Percentiles rank a stretch among this genome's conserved stretches.
Evolutionary conservation across 2,329 filamentous ascomycete genomes (phyloP).

Genomic region (Macrophomina phaseolina): DNA sequence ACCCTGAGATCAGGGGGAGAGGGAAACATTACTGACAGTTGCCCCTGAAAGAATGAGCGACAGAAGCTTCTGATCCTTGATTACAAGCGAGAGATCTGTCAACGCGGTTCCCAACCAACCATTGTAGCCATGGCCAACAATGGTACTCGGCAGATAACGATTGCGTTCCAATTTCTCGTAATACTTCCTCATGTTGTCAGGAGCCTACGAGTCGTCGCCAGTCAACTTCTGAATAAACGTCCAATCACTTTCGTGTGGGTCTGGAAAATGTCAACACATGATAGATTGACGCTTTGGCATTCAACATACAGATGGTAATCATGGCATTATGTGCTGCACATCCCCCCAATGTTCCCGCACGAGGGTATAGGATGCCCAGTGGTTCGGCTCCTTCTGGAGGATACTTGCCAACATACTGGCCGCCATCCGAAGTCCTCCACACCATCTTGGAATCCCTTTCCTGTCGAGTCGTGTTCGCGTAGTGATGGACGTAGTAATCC

Average conservation of each 20-base stretch:
- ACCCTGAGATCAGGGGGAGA: not conserved
- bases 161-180: conserved; percentile 61
- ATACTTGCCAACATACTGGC: conserved; percentile 58
- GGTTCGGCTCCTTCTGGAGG: conserved; percentile 60
- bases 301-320: conserved; percentile 56
- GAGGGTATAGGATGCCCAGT: conserved; percentile 64
- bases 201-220: conserved; percentile 64
- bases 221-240: conserved; percentile 63
- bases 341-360: conserved; percentile 62
- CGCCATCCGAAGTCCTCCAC: conserved; percentile 59
- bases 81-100: conserved; percentile 57
- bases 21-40: conserved; percentile 42
- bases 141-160: conserved; percentile 52
- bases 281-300: not conserved
- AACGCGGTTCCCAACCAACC: conserved; percentile 57
- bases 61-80: conserved; percentile 61
- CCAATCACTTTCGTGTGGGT: conserved; percentile 65
- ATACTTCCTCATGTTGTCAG: conserved; percentile 64
- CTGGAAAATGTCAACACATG: not conserved
- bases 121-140: conserved; percentile 60
- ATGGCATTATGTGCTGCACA: conserved; percentile 67
- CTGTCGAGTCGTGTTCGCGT: conserved; percentile 59
- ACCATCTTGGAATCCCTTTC: conserved; percentile 65
- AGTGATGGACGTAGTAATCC: conserved; percentile 70
- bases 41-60: conserved; percentile 59